Base-by-base conservation (phyloP, 371 early-diverging fungal genomes). In the Mucor ambiguus region DNA sequence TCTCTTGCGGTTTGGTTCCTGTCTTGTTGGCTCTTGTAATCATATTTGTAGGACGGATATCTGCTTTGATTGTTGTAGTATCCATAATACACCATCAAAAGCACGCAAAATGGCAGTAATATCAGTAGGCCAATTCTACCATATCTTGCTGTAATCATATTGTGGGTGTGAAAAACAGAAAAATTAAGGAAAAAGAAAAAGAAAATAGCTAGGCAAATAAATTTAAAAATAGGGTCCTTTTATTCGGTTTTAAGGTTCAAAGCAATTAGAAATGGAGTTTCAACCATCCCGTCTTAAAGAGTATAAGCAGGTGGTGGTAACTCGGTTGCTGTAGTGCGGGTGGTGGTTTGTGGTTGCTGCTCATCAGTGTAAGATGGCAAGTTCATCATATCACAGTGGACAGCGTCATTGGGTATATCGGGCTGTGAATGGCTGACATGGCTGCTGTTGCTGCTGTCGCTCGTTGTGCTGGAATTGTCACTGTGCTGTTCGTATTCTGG, bases 401-500 rank as follows among this genome's bases (percentile, higher is more conserved):
- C 18, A 56, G 18, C 56, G 20, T n/a, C 16, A 11, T 33, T 32
- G 56, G 56, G 56, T 56, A 33, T 37, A 56, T 56, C 56, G 8
- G 29, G 32, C 4, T 56, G 56, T 3, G 11, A 32, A 29, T 35
- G 38, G 12, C 44, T 59, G 33, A 59, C 14, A 35, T 63, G 64
- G 28, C 60, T 49, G 28, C 61, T 61, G 20, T 60, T 59, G 5
- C 48, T 52, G 37, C 58, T 68, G 14, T 28, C 38, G 9, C 37
- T 65, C 14, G 30, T 58, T 14, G 30, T 52, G 7, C 24, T 29
- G 18, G 60, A 38, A 49, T 48, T 48, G 28, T 48, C 28, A 11
- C 28, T 58, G 29, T 60, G 43, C 7, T 49, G 26, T 3, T 70
- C 63, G 48, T 81, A 81, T 55, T 77, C 73, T 2, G 81, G 81